phyloP scores from a whole-genome alignment of 169 alveolate genomes.

The Plasmodium berghei region DNA sequence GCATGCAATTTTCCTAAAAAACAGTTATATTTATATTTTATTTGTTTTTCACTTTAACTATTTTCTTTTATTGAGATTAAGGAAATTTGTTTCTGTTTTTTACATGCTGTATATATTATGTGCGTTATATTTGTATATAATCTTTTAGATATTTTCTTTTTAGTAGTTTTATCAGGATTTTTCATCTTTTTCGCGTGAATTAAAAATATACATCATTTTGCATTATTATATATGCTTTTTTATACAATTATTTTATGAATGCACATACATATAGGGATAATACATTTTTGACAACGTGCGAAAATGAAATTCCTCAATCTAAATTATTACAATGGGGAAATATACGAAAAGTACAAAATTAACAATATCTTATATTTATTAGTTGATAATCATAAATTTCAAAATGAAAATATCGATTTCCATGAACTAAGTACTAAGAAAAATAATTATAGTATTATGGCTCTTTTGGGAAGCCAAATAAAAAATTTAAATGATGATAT shows the following conservation, averaged over 20 bases:
- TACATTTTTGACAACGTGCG: not conserved
- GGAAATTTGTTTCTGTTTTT: too few relatives aligned
- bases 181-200: not conserved
- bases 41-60: constrained; percentile 1
- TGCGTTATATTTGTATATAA: too few relatives aligned
- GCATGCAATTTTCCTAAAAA: constrained; percentile 1
- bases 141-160: too few relatives aligned
- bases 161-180: too few relatives aligned
- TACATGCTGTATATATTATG: too few relatives aligned
- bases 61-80: not conserved
- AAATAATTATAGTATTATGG: constrained; percentile 72
- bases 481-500: constrained; percentile 66
- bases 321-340: constrained; percentile 62
- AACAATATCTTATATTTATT: constrained; percentile 37
- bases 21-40: constrained; percentile 13
- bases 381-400: constrained; percentile 63
- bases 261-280: not conserved
- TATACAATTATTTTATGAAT: not conserved
- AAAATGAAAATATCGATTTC: constrained; percentile 56
- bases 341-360: constrained; percentile 71
- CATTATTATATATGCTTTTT: too few relatives aligned
- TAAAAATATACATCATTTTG: not conserved
- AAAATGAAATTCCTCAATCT: constrained; percentile 60
- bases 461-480: constrained; percentile 64
- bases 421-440: constrained; percentile 58